Evolutionary conservation across 2,329 filamentous ascomycete species (phyloP).

Genomic region (Colletotrichum limetticola): DNA sequence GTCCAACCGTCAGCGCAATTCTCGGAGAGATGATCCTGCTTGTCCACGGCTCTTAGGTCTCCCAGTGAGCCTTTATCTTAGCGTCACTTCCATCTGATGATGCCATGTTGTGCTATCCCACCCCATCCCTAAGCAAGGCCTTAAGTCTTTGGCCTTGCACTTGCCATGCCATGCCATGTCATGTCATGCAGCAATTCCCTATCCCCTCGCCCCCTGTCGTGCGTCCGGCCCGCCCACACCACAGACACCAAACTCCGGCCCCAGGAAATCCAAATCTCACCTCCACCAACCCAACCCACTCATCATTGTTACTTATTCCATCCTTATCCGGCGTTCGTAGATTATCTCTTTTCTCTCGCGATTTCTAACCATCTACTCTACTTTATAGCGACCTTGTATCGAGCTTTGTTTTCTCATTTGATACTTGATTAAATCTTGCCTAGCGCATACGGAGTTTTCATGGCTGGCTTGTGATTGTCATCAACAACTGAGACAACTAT

Average conservation of each 20-base stretch:
- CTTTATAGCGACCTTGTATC: background rate
- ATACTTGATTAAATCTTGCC: background rate
- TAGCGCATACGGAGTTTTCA: background rate
- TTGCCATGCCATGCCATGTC: constrained; percentile 5
- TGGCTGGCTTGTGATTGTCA: constrained; percentile 1
- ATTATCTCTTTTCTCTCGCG: background rate
- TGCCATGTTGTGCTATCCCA: background rate
- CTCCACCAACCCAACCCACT: constrained; percentile 14
- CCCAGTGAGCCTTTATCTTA: background rate
- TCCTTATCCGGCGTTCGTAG: background rate
- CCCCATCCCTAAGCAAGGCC: background rate
- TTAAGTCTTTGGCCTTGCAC: background rate
- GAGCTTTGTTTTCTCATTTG: background rate
- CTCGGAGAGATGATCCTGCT: background rate
- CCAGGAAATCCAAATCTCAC: constrained; percentile 29
- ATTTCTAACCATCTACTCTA: background rate
- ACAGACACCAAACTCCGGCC: constrained; percentile 23
- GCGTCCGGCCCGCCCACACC: constrained; percentile 30
- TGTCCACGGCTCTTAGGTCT: background rate
- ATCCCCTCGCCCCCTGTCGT: constrained; percentile 10
- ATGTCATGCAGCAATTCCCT: constrained; percentile 12
- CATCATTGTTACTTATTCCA: constrained; percentile 20
- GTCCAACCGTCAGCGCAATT: background rate
- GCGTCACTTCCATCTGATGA: constrained; percentile 1
- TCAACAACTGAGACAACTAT: background rate